Evolutionary conservation across 257 asterid genomes (phyloP).

Genomic region (Scutellaria minor): DNA sequence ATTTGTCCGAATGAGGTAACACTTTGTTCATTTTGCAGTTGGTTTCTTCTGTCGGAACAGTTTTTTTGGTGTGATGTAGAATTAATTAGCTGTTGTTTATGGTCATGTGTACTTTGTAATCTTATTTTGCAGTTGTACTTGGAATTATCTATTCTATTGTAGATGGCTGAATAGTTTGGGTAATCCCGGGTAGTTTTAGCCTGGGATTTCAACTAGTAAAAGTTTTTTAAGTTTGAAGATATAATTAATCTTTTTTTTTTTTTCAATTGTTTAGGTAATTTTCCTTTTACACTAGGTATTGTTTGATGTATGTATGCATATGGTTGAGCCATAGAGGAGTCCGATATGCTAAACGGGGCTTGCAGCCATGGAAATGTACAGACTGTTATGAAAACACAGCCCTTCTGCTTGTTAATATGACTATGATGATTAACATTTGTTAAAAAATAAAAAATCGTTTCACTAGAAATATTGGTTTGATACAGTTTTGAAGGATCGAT

Average conservation of each 20-base stretch:
- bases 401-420: too few relatives aligned
- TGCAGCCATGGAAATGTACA: too few relatives aligned
- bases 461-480: too few relatives aligned
- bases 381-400: too few relatives aligned
- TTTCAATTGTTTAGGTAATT: not conserved
- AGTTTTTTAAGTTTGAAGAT: conserved; percentile 13
- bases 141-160: conserved; percentile 22
- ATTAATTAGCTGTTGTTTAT: conserved; percentile 31
- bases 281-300: not conserved
- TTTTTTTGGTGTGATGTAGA: conserved; percentile 39
- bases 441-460: too few relatives aligned
- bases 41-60: conserved; percentile 27
- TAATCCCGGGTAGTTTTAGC: conserved; percentile 21
- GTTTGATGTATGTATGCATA: not conserved
- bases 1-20: conserved; percentile 44
- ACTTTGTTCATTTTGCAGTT: conserved; percentile 20
- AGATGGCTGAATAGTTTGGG: conserved; percentile 29
- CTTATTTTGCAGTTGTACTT: conserved; percentile 20
- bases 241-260: not conserved
- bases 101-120: conserved; percentile 39
- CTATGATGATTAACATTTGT: too few relatives aligned
- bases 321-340: not conserved
- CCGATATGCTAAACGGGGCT: not conserved
- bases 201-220: conserved; percentile 3
- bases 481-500: too few relatives aligned